Evolutionary conservation across 768 basidiomycete genomes (phyloP), one percentile per base, ranked within the genome.

Genomic region (Serendipita sp.): DNA sequence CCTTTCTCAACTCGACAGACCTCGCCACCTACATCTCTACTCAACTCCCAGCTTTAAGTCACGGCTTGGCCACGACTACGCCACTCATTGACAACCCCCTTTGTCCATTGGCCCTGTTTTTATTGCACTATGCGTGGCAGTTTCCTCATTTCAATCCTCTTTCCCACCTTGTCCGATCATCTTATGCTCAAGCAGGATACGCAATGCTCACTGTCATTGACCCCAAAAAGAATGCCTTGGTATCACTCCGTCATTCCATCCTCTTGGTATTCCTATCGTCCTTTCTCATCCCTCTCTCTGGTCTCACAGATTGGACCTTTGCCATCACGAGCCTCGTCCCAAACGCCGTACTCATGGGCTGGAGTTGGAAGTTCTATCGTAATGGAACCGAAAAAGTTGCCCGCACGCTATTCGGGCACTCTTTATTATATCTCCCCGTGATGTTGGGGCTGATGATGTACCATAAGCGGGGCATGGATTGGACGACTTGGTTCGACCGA

Each of bases 141-240:
- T 98, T 98, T 76, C 94, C 95, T 41, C 95, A 99, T 74, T 98
- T 99, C 78, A 97, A 94, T 74, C 74, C 92, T 1, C 79, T 99
- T n/a, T 86, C 93, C 5, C 83, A 96, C 74, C 78, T 94, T 60
- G 81, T 94, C 7, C 84, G 94, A 44, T 83, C 81, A 8, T 87
- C 87, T 18, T 99, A 99, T 74, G 91, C 96, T 3, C 85, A 91
- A 71, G 91, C 88, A 18, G 94, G 94, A 16, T 99, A 94, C 73
- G 81, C 81, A 63, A 99, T 99, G 96, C 81, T 98, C 10, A 84
- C 86, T 37, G 87, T 92, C 65, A 76, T 89, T 58, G 79, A 84
- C 37, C 90, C 94, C 1, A 70, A 74, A 24, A 83, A 88, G 69
- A 98, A 97, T 70, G 82, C 92, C 0, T 78, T 88, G 47, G 95